phyloP scores from a whole-genome alignment of 2,329 filamentous ascomycete genomes.

The Aureobasidium leucospermi region DNA sequence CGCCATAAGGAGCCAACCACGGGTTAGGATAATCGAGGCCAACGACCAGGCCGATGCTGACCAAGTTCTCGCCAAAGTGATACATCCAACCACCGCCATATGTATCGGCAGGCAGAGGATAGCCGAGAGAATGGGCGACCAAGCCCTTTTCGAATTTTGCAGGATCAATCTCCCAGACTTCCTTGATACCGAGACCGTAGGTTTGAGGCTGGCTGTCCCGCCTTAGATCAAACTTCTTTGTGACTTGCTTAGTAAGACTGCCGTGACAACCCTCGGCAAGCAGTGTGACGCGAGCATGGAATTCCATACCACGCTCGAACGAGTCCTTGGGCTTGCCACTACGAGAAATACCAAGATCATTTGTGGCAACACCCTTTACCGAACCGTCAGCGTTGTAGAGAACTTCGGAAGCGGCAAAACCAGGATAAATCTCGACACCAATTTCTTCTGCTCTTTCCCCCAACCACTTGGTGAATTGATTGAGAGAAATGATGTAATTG shows the following conservation, averaged over 20 bases:
- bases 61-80: slow-evolving; percentile 95
- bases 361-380: slow-evolving; percentile 90
- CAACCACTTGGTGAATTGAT: slow-evolving; percentile 92
- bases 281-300: slow-evolving; percentile 83
- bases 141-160: slow-evolving; percentile 86
- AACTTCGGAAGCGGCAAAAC: slow-evolving; percentile 89
- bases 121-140: slow-evolving; percentile 85
- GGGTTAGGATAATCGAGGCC: slow-evolving; percentile 95
- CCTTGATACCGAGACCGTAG: slow-evolving; percentile 89
- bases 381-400: slow-evolving; percentile 80
- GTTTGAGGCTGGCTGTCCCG: slow-evolving; percentile 89
- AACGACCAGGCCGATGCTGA: slow-evolving; percentile 83
- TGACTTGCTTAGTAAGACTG: slow-evolving; percentile 88
- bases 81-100: slow-evolving; percentile 99
- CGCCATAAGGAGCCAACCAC: slow-evolving; percentile 88
- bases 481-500: slow-evolving; percentile 95
- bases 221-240: slow-evolving; percentile 86
- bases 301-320: slow-evolving; percentile 97
- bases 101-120: slow-evolving; percentile 77
- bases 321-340: slow-evolving; percentile 79
- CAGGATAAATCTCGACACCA: slow-evolving; percentile 92
- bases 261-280: slow-evolving; percentile 95
- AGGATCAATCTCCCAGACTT: slow-evolving; percentile 93
- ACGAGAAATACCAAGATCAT: slow-evolving; percentile 79
- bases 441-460: slow-evolving; percentile 93